Base-by-base conservation (phyloP, 768 basidiomycete genomes). In the Phlebiopsis flavidoalba region DNA sequence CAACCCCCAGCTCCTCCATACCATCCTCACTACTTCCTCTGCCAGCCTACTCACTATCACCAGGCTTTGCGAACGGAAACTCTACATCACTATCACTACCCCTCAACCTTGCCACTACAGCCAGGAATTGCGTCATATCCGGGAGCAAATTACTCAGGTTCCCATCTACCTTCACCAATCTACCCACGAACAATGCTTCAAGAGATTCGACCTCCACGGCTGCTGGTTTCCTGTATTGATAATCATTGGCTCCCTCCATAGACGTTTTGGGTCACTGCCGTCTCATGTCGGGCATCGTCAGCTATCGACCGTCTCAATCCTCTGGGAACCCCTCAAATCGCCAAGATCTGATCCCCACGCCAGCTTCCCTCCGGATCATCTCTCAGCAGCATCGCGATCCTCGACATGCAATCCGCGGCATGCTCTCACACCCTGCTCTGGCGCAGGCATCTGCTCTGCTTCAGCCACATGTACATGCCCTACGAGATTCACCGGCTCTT, bases 301-400 rank as follows among this genome's bases (percentile, higher is more conserved):
- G 60, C 67, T 31, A 81, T 79, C 60, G 75, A 76, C 40, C 86
- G 87, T 24, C 70, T 91, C 15, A n/a, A 78, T 93, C 21, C 68
- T 95, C 35, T 95, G 91, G 90, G 84, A 91, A n/a, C n/a, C 62
- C 83, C 88, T 10, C n/a, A n/a, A n/a, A 75, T 94, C 49, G 86
- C 92, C n/a, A n/a, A 11, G 91, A 95, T 66, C 68, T 88, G n/a
- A 21, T 74, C 82, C 2, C n/a, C n/a, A n/a, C n/a, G n/a, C n/a
- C 86, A 93, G 69, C 78, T 93, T 14, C 87, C 89, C 2, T 68
- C 78, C 0, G 72, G 77, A 3, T 74, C 73, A 37, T 72, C 79
- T 0, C 76, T 76, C 33, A 60, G 66, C 21, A 76, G 82, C 0
- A 74, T 91, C n/a, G 76, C 81, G 1, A 74, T 93, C n/a, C 71